Evolutionary conservation across 2,329 filamentous ascomycete species (phyloP), one percentile per base, ranked within the genome.

Genomic region (Monascus ruber): DNA sequence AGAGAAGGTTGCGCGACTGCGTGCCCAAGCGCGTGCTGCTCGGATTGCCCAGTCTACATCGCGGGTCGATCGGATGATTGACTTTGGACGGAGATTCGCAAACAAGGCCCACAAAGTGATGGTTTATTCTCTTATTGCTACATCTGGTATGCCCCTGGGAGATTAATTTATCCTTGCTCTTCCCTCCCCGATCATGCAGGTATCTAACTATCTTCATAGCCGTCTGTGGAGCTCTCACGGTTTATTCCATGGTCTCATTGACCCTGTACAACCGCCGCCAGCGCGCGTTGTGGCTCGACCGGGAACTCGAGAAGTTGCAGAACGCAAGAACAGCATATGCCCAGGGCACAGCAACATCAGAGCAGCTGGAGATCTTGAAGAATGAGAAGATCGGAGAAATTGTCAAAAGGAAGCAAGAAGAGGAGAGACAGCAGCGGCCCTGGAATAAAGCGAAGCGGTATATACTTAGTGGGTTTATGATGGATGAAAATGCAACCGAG

Each of bases 261-360:
- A 69, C 82, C 42, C 60, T 80, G 43, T 78, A 82, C 63, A 83
- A 83, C 58, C 73, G 79, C 40, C 69, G 73, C 42, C 78, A 81
- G 64, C 69, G 73, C 41, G 69, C 69, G 31, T 74, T 81, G 45
- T 83, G 72, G 68, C 70, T 78, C 45, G 71, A 78, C 51, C 58
- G 54, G 35, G 63, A 69, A 49, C 42, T 68, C 37, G 54, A 62
- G 46, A 54, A 51, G 24, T 54, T 69, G n/a, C 56, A 63, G 31
- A 55, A 63, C 10, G 66, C 66, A n/a, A 57, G 60, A 34, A 47
- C 55, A 34, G 65, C 66, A n/a, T 62, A 59, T 39, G 53, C 63
- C 31, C 51, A 53, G 26, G 63, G 66, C 31, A 56, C 54, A 11
- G 60, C 66, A 4, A 62, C 58, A 5, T 27, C 54, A 24, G 62